phyloP scores from a whole-genome alignment of 345 rosid genomes.

The Turnera subulata region DNA sequence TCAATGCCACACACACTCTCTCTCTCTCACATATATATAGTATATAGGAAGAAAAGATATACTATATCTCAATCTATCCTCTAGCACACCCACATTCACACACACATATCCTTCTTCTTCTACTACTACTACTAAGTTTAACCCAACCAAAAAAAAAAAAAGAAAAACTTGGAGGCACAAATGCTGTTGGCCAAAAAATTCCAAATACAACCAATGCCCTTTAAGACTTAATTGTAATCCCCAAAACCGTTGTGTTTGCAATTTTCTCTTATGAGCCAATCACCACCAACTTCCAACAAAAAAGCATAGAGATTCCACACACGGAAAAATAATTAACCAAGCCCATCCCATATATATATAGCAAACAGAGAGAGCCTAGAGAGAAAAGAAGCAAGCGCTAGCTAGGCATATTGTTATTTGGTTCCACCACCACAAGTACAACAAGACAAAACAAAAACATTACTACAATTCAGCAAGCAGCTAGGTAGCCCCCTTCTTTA shows the following conservation, averaged over 20 bases:
- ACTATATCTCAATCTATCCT: background rate
- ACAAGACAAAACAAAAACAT: slow-evolving; percentile 21
- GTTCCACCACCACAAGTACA: slow-evolving; percentile 18
- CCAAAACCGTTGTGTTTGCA: slow-evolving; percentile 13
- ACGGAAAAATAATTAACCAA: slow-evolving; percentile 1
- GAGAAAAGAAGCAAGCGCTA: background rate
- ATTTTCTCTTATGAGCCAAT: slow-evolving; percentile 12
- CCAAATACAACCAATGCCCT: slow-evolving; percentile 31
- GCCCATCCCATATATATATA: too few species aligned
- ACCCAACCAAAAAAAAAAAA: too few species aligned
- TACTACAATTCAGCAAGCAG: slow-evolving; percentile 9
- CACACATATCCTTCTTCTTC: too few species aligned
- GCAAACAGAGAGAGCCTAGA: slow-evolving; percentile 7
- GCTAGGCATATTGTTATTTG: background rate
- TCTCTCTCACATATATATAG: too few species aligned
- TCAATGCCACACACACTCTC: too few species aligned
- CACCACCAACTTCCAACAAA: background rate
- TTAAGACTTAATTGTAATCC: slow-evolving; percentile 28
- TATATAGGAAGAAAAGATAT: too few species aligned
- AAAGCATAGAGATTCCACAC: background rate
- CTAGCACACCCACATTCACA: too few species aligned
- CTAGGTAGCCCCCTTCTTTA: background rate
- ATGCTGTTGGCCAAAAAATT: slow-evolving; percentile 35
- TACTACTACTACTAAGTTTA: too few species aligned
- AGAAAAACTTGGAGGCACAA: too few species aligned